Conservation (phyloP, 192 early-diverging fungal genomes). For the Lobosporangium transversale region DNA sequence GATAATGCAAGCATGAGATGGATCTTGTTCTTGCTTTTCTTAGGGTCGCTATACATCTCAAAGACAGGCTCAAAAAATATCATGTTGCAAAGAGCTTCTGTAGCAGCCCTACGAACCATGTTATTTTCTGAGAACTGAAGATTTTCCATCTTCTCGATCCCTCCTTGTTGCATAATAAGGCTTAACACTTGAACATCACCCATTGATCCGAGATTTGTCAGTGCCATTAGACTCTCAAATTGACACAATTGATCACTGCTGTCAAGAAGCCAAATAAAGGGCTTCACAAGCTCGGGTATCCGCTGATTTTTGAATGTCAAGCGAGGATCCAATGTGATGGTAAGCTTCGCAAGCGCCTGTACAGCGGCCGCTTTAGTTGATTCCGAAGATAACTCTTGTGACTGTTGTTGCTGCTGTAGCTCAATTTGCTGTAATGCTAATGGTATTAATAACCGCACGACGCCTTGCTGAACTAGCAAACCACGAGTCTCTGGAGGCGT, state of each 20-base stretch:
- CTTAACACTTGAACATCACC: constrained; percentile 57
- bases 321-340: constrained; percentile 89
- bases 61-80: constrained; percentile 85
- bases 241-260: constrained; percentile 71
- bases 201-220: constrained; percentile 90
- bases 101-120: constrained; percentile 86
- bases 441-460: constrained; percentile 68
- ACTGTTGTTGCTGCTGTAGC: constrained; percentile 6
- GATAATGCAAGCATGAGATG: constrained; percentile 86
- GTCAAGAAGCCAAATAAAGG: constrained; percentile 70
- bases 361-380: constrained; percentile 63
- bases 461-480: constrained; percentile 84
- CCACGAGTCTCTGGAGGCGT: constrained; percentile 78
- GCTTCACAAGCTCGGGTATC: constrained; percentile 77
- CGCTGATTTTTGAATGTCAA: constrained; percentile 81
- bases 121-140: constrained; percentile 83
- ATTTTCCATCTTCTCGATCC: constrained; percentile 77
- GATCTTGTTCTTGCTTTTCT: constrained; percentile 63
- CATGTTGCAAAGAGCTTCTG: constrained; percentile 94
- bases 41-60: constrained; percentile 72
- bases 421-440: constrained; percentile 46
- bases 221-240: constrained; percentile 92
- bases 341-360: constrained; percentile 92
- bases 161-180: constrained; percentile 61
- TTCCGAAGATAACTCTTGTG: constrained; percentile 19